A percentile compares a stretch with the other conserved stretches of the same genome.
Conservation (phyloP, 805 yeast species). For the Candida hungchunana region DNA sequence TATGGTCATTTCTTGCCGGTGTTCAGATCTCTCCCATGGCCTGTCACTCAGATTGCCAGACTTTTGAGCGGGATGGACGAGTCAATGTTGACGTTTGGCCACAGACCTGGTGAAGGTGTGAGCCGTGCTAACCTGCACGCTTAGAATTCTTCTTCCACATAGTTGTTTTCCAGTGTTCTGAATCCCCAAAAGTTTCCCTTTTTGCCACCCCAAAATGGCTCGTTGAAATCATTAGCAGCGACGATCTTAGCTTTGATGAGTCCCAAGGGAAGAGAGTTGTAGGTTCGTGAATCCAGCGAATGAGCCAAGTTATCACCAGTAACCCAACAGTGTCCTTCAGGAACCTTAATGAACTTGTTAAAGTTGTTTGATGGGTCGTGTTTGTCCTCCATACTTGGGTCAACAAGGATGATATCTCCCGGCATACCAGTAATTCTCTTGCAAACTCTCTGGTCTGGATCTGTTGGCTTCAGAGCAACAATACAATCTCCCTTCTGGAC, state of each 20-base stretch:
- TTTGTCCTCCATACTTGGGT: constrained; percentile 54
- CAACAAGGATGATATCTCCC: constrained; percentile 78
- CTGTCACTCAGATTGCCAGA: constrained; percentile 40
- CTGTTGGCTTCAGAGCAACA: constrained; percentile 86
- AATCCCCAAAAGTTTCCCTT: constrained; percentile 45
- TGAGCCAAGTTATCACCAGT: constrained; percentile 91
- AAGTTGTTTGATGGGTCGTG: constrained; percentile 24
- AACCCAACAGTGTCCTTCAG: constrained; percentile 95
- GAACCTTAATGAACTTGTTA: constrained; percentile 64
- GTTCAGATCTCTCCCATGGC: constrained; percentile 71
- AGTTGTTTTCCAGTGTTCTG: constrained; percentile 51
- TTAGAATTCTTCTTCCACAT: constrained; percentile 32
- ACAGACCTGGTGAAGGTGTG: not conserved
- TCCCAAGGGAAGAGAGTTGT: constrained; percentile 87
- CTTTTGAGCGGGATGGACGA: constrained; percentile 42
- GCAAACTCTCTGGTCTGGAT: constrained; percentile 80
- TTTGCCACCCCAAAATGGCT: constrained; percentile 37
- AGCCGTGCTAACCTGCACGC: not conserved
- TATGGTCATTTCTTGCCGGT: constrained; percentile 75
- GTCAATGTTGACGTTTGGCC: constrained; percentile 30
- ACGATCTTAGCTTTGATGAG: constrained; percentile 82
- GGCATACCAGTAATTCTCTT: constrained; percentile 96
- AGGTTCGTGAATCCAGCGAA: constrained; percentile 84
- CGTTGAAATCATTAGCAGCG: constrained; percentile 58
- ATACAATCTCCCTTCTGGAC: constrained; percentile 80